These are phyloP conservation scores for Mallotus japonicus DNA, from an alignment of 441 rosid genomes.

Conservation along the genomic window DNA sequence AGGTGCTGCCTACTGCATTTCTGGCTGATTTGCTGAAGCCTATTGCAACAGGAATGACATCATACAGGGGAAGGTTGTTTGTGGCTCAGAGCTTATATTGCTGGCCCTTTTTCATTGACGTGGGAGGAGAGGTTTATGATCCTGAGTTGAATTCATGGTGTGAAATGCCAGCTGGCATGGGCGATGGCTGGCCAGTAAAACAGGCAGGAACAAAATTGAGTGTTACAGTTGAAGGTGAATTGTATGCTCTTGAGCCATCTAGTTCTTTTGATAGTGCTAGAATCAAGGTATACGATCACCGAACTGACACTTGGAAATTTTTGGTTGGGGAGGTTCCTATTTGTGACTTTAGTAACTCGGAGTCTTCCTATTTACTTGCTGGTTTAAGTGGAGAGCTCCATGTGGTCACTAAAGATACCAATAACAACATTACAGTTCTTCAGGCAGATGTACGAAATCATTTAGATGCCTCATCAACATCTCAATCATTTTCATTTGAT, in stretches of 20 bases:
- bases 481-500: slow-evolving; percentile 30
- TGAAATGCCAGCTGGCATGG: slow-evolving; percentile 95
- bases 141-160: slow-evolving; percentile 68
- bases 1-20: slow-evolving; percentile 72
- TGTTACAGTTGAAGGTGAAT: slow-evolving; percentile 62
- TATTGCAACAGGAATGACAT: slow-evolving; percentile 88
- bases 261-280: slow-evolving; percentile 59
- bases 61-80: slow-evolving; percentile 74
- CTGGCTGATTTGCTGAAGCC: slow-evolving; percentile 78
- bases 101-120: slow-evolving; percentile 93
- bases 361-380: slow-evolving; percentile 80
- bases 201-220: slow-evolving; percentile 85
- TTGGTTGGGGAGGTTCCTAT: slow-evolving; percentile 67
- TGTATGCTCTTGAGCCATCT: slow-evolving; percentile 81
- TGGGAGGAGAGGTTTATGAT: slow-evolving; percentile 86
- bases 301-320: slow-evolving; percentile 81
- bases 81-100: slow-evolving; percentile 92
- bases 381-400: slow-evolving; percentile 81
- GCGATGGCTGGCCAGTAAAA: slow-evolving; percentile 91
- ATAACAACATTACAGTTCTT: slow-evolving; percentile 43
- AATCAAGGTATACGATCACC: slow-evolving; percentile 77
- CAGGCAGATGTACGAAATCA: slow-evolving; percentile 53
- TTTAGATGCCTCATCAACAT: slow-evolving; percentile 30
- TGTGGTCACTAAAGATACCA: slow-evolving; percentile 68
- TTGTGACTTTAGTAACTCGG: slow-evolving; percentile 53